These are phyloP conservation scores for Gigaspora rosea DNA, from an alignment of 192 early-diverging fungal genomes.

Conservation along the genomic window DNA sequence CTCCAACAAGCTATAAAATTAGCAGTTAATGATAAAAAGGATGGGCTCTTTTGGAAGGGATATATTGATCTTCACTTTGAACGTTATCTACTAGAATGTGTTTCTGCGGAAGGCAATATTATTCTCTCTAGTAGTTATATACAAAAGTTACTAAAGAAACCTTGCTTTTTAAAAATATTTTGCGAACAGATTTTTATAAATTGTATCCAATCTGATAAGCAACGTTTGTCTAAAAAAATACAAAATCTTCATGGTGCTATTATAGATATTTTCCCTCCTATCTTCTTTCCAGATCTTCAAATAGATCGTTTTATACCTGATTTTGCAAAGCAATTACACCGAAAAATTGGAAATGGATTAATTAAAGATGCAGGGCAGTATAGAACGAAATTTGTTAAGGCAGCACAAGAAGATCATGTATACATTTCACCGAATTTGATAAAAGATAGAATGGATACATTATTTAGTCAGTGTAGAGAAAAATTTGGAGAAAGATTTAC, in stretches of 20 bases:
- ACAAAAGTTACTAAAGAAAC: conserved; percentile 15
- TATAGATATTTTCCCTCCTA: conserved; percentile 7
- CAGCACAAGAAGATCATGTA: conserved; percentile 5
- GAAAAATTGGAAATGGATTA: conserved; percentile 10
- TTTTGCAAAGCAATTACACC: conserved; percentile 18
- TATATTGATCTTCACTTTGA: conserved; percentile 23
- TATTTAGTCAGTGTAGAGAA: conserved; percentile 22
- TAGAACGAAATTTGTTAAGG: conserved; percentile 21
- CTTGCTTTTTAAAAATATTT: conserved; percentile 9
- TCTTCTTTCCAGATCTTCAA: conserved; percentile 18
- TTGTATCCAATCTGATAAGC: not conserved
- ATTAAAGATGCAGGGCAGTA: conserved; percentile 17
- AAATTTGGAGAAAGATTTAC: conserved; percentile 21
- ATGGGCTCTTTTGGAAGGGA: conserved; percentile 15
- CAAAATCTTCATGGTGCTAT: conserved; percentile 15
- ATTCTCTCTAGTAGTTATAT: conserved; percentile 9
- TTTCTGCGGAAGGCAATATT: conserved; percentile 7
- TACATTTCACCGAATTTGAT: conserved; percentile 20
- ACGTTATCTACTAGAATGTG: conserved; percentile 14
- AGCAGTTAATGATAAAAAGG: conserved; percentile 9
- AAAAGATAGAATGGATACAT: conserved; percentile 11
- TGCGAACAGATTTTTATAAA: conserved; percentile 9
- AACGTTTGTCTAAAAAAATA: conserved; percentile 15
- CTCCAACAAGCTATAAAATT: conserved; percentile 9
- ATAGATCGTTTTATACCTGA: conserved; percentile 21